phyloP scores from a whole-genome alignment of 495 filamentous ascomycete species.

The Xylaria cubensis region DNA sequence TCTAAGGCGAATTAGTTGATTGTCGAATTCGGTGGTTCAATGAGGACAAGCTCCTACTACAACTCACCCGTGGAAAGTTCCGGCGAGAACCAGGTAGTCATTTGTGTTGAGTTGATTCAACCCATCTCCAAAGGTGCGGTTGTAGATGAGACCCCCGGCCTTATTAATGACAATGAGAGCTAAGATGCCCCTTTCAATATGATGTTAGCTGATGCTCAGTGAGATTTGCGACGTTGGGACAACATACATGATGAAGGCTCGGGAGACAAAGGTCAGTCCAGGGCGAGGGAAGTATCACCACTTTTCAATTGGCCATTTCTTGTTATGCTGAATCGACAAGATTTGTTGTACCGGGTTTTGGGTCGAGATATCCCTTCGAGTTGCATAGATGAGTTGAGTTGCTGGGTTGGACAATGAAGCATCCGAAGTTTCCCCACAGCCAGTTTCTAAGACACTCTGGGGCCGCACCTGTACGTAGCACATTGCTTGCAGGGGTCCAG shows the following conservation, averaged over 20 bases:
- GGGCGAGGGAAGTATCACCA: not conserved
- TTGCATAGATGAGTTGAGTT: not conserved
- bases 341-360: not conserved
- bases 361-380: not conserved
- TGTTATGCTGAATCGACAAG: not conserved
- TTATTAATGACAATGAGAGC: conserved; percentile 97
- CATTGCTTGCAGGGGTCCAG: not conserved
- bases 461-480: not conserved
- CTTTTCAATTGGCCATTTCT: conserved; percentile 8
- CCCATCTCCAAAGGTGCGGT: conserved; percentile 83
- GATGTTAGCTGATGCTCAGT: conserved; percentile 25
- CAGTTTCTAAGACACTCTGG: no score
- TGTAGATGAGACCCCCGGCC: conserved; percentile 94
- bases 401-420: not conserved
- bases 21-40: not conserved
- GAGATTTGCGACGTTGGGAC: not conserved
- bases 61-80: conserved; percentile 89
- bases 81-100: conserved; percentile 95
- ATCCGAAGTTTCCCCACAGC: conserved; percentile 23
- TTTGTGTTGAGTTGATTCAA: conserved; percentile 89
- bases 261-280: not conserved
- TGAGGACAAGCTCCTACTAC: not conserved
- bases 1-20: conserved; percentile 42
- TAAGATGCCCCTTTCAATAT: conserved; percentile 77
- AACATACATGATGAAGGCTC: conserved; percentile 25